Evolutionary conservation across 2,329 filamentous ascomycete species (phyloP), one percentile per base, ranked within the genome.

Genomic region (Trichoderma sp.): DNA sequence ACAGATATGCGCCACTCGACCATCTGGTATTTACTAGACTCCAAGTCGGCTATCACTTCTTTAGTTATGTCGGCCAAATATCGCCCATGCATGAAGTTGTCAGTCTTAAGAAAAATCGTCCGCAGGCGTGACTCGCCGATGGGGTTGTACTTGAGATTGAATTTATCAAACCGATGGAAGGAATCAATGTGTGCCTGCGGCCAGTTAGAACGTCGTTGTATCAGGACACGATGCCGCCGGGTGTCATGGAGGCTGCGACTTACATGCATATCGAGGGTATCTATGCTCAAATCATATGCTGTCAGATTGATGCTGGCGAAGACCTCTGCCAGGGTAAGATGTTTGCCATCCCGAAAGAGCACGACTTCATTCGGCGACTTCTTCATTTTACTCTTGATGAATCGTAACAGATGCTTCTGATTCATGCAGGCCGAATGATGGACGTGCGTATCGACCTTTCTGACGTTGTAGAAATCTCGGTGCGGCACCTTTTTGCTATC

Each of bases 341-440:
- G 88, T 77, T 94, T 96, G 67, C 91, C 94, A 76, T 99, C 95
- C 74, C 95, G 87, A 77, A 89, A 96, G 54, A 99, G 85, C 5
- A 99, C 95, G 39, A 95, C 88, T 79, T 99, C 95, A 72, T 98
- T 91, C 0, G 93, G 93, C 21, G 87, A 95, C 78, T 97, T 99
- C 84, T 97, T 98, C 93, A 99, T 97, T 80, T 99, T 99, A 78
- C 93, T 97, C 79, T 99, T 99, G 82, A 99, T 99, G 78, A 99
- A 99, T 61, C 95, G 92, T 66, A 99, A 82, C 64, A 99, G 80
- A 83, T 99, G 95, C 79, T 99, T 99, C 78, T 99, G 95, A 75
- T 99, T 99, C 95, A 99, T 99, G 77, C 95, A 99, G 26, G 95
- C 95, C 17, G 95, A 99, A 77, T 99, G 95, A 75, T 99, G 95